Conservation (phyloP, 495 filamentous ascomycete genomes). For the Neurospora sp. region DNA sequence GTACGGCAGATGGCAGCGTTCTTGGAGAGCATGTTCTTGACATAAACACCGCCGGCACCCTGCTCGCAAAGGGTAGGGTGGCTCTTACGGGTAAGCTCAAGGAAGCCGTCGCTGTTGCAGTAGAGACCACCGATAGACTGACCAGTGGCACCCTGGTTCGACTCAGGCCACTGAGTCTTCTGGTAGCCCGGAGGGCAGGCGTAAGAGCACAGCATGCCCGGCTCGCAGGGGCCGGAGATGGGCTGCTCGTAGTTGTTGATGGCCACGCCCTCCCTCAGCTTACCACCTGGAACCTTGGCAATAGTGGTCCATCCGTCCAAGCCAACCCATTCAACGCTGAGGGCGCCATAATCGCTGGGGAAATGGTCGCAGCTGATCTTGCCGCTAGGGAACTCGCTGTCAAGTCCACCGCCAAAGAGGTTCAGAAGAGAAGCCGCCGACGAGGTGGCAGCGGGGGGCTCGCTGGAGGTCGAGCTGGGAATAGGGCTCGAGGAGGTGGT, state of each 20-base stretch:
- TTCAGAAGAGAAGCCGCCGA: constrained; percentile 8
- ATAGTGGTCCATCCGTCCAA: constrained; percentile 75
- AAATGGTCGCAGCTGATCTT: constrained; percentile 60
- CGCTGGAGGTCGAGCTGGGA: constrained; percentile 13
- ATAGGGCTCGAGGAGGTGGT: constrained; percentile 8
- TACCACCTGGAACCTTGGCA: constrained; percentile 37
- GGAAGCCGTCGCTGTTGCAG: constrained; percentile 65
- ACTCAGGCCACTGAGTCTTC: constrained; percentile 81
- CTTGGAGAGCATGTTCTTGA: constrained; percentile 59
- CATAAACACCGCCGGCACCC: constrained; percentile 58
- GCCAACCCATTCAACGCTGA: constrained; percentile 56
- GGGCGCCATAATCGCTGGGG: constrained; percentile 75
- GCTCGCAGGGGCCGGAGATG: constrained; percentile 50
- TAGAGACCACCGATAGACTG: constrained; percentile 84
- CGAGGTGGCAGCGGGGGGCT: constrained; percentile 7
- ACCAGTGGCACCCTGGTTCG: constrained; percentile 60
- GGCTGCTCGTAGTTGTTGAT: constrained; percentile 51
- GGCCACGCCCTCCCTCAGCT: constrained; percentile 23
- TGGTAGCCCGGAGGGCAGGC: constrained; percentile 85
- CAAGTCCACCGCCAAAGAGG: constrained; percentile 38
- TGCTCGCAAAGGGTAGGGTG: constrained; percentile 61
- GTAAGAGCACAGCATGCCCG: constrained; percentile 77
- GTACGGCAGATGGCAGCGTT: constrained; percentile 80
- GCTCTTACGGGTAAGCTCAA: constrained; percentile 63
- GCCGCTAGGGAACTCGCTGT: constrained; percentile 68